Conservation (phyloP, 306 rosid species). For the Acacia confusa region DNA sequence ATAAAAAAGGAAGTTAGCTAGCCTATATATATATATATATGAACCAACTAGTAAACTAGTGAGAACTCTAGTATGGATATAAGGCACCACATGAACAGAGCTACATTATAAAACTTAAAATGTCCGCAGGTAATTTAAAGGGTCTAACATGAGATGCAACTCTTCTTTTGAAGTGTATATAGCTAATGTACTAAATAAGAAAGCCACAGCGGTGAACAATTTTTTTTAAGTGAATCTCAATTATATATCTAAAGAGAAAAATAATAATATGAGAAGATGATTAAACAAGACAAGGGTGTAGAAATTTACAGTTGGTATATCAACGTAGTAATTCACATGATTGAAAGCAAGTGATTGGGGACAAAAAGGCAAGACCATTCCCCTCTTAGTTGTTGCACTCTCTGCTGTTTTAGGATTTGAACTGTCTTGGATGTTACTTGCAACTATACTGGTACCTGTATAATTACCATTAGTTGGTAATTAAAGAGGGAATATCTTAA, state of each 20-base stretch:
- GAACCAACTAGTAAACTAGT: neutral
- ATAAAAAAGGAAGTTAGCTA: neutral
- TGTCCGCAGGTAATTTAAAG: neutral
- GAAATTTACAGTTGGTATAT: constrained; percentile 51
- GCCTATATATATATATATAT: neutral
- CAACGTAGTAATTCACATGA: constrained; percentile 50
- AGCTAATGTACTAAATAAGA: neutral
- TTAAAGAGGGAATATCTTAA: constrained; percentile 18
- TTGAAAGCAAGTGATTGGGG: constrained; percentile 55
- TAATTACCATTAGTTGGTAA: constrained; percentile 25
- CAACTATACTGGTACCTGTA: constrained; percentile 34
- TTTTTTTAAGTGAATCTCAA: neutral
- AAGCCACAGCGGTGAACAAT: neutral
- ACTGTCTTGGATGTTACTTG: constrained; percentile 31
- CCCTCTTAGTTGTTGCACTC: constrained; percentile 31
- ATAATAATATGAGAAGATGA: constrained; percentile 17
- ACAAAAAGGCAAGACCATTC: constrained; percentile 55
- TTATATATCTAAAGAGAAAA: neutral
- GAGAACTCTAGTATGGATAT: neutral
- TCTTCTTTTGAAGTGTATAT: neutral
- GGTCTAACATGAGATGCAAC: neutral
- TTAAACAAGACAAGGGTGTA: constrained; percentile 17
- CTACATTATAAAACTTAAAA: neutral
- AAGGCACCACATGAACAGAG: no score
- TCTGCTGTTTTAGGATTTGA: constrained; percentile 28